Conservation (phyloP, 257 asterid species). For the Cruciata laevipes region DNA sequence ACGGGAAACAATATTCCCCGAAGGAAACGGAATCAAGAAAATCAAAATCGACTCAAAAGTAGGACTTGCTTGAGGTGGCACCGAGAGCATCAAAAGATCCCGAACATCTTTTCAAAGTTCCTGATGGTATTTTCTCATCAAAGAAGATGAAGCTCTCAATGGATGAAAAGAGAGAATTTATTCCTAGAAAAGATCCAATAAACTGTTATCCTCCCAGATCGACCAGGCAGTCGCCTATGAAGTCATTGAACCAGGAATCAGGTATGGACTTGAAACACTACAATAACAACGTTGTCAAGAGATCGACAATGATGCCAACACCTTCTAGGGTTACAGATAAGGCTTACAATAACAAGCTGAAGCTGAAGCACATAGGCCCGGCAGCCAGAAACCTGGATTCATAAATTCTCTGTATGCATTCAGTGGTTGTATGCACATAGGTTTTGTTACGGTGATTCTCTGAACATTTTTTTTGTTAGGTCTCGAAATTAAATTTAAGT, state of each 20-base stretch:
- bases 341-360: conserved; percentile 40
- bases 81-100: conserved; percentile 31
- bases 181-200: conserved; percentile 28
- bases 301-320: conserved; percentile 40
- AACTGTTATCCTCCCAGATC: conserved; percentile 35
- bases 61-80: conserved; percentile 32
- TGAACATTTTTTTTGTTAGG: no score
- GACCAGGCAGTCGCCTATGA: conserved; percentile 50
- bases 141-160: conserved; percentile 58
- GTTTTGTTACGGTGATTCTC: no score
- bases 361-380: conserved; percentile 34
- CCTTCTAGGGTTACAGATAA: conserved; percentile 42
- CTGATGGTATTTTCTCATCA: conserved; percentile 39
- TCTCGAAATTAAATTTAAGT: no score
- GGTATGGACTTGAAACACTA: conserved; percentile 27
- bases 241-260: conserved; percentile 35
- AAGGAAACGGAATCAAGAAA: conserved; percentile 42
- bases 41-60: conserved; percentile 37
- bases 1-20: conserved; percentile 31
- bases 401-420: no score
- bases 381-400: conserved; percentile 23
- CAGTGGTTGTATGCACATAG: no score
- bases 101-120: conserved; percentile 24
- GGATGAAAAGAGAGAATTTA: conserved; percentile 21
- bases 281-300: conserved; percentile 42